phyloP scores from a whole-genome alignment of 208 protist genomes.

The Trypanosoma cruzi region DNA sequence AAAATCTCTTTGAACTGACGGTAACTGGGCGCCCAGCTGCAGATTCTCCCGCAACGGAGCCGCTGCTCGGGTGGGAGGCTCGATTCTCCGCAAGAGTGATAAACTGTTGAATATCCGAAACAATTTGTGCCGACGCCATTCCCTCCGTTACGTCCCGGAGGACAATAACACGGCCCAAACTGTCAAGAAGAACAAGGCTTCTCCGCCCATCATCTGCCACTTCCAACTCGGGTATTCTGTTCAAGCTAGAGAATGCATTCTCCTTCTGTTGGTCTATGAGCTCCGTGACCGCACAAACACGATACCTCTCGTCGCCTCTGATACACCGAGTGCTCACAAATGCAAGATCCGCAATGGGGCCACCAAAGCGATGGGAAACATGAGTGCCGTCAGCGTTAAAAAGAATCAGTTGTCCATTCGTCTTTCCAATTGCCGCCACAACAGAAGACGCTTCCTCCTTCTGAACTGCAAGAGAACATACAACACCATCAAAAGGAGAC shows the following conservation, averaged over 20 bases:
- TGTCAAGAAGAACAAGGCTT: conserved; percentile 70
- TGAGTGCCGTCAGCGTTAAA: conserved; percentile 30
- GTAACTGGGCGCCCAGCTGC: background rate
- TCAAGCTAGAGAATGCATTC: background rate
- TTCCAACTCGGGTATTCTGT: background rate
- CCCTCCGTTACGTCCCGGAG: conserved; percentile 49
- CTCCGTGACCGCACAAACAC: conserved; percentile 35
- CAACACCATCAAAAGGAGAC: conserved; percentile 35
- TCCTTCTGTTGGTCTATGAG: conserved; percentile 29
- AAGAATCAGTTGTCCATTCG: conserved; percentile 59
- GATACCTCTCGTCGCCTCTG: conserved; percentile 12
- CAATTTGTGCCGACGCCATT: conserved; percentile 36
- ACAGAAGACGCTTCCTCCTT: conserved; percentile 13
- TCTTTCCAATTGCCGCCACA: conserved; percentile 59
- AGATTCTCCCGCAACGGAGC: conserved; percentile 4
- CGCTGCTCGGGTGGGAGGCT: background rate
- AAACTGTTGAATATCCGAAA: conserved; percentile 66
- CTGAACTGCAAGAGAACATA: conserved; percentile 64
- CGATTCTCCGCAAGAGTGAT: conserved; percentile 41
- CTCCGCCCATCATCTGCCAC: background rate
- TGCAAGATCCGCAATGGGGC: conserved; percentile 68
- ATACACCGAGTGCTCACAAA: conserved; percentile 49
- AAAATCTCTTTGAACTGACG: conserved; percentile 48
- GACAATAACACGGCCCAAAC: conserved; percentile 60
- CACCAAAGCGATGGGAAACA: conserved; percentile 48